Evolutionary conservation across 2,329 filamentous ascomycete genomes (phyloP), one percentile per base, ranked within the genome.

Genomic region (Pyrenochaeta sp.): DNA sequence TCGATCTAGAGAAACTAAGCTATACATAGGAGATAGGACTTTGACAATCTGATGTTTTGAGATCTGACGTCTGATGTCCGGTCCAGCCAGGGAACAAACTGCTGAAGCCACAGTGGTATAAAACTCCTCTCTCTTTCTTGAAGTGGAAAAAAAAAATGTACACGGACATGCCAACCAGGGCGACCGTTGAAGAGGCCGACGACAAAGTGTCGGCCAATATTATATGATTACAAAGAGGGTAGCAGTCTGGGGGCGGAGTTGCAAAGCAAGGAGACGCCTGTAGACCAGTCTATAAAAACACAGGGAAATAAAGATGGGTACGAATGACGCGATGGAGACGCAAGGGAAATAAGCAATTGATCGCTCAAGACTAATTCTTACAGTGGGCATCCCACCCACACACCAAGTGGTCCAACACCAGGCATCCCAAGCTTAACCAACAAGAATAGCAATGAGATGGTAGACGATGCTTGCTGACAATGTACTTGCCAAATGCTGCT

Each of bases 401-500:
- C 40, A 45, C 57, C 51, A 55, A 51, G 37, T 55, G 21, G 37
- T 46, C 44, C 44, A 30, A 46, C 14, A 45, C 42, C 18, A 35
- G 33, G 17, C 39, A 49, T 32, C 27, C 45, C 39, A 49, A 23
- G 35, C 41, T 54, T 58, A 66, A 54, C 47, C 58, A 60, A 65
- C 54, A 61, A 45, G 49, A 45, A 51, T 53, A 54, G 50, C 51
- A 40, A 41, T 35, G 41, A 46, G 37, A 45, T 29, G 49, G 54
- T 56, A 46, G 41, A 45, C 47, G 42, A 49, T 27, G 36, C 49
- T 35, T 44, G 53, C 49, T 46, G 39, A 42, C 46, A 59, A 65
- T 64, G 52, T 64, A 60, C 47, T 71, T 60, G 68, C 69, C 66
- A 72, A 73, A 71, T 42, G 40, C 40, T 68, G 63, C 68, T 60